Evolutionary conservation across 2,329 filamentous ascomycete genomes (phyloP).

Genomic region (Dryadomyces sulphureus): DNA sequence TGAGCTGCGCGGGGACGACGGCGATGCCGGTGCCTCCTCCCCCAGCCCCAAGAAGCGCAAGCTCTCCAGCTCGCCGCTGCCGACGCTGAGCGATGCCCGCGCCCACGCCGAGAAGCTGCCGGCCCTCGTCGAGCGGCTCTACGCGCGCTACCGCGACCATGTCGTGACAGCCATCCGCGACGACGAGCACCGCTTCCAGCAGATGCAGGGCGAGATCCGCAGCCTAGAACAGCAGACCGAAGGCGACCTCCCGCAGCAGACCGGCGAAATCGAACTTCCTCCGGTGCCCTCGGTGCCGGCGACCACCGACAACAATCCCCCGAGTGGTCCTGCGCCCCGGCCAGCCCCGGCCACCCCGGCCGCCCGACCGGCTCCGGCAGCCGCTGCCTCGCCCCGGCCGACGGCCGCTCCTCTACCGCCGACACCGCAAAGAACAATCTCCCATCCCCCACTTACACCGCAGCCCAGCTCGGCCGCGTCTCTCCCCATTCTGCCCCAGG

Average conservation of each 20-base stretch:
- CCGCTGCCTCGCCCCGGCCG: too few species aligned
- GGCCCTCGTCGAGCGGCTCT: slow-evolving; percentile 56
- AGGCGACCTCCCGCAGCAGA: neutral
- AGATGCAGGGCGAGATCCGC: slow-evolving; percentile 51
- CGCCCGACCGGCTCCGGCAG: neutral
- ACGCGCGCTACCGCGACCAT: slow-evolving; percentile 56
- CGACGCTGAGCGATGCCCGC: slow-evolving; percentile 50
- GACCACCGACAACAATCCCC: slow-evolving; percentile 1
- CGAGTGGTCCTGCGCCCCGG: too few species aligned
- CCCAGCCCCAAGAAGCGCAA: slow-evolving; percentile 54
- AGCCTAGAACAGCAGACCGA: slow-evolving; percentile 40
- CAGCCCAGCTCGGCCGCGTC: neutral
- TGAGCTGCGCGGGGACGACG: slow-evolving; percentile 41
- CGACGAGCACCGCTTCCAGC: slow-evolving; percentile 54
- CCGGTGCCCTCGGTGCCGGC: neutral
- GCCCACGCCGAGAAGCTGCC: slow-evolving; percentile 56
- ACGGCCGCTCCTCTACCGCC: too few species aligned
- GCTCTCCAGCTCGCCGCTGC: slow-evolving; percentile 46
- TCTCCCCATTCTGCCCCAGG: neutral
- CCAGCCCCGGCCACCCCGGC: neutral
- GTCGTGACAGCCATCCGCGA: slow-evolving; percentile 56
- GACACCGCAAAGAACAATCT: too few species aligned
- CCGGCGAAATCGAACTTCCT: too few species aligned
- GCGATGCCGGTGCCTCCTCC: slow-evolving; percentile 22
- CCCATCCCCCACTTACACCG: neutral